A percentile compares a stretch with the other conserved stretches of the same genome.
Evolutionary conservation across 73 alveolate species (phyloP).

Genomic region (Paraurostyla sp.): DNA sequence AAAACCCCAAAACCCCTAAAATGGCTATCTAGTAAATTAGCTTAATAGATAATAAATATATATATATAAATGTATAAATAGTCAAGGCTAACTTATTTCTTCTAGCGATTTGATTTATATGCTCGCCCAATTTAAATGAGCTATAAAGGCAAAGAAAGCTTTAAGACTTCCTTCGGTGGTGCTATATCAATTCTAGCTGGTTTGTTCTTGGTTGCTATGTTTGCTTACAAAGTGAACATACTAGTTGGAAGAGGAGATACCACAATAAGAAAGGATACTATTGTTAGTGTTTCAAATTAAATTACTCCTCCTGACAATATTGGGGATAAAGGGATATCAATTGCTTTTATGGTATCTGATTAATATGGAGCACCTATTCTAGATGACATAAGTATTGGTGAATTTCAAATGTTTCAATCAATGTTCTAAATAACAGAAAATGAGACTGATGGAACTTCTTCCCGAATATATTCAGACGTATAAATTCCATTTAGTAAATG

Average conservation of each 20-base stretch:
- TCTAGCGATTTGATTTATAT: no score
- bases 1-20: no score
- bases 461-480: background rate
- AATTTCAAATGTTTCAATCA: background rate
- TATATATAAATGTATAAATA: no score
- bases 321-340: background rate
- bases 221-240: background rate
- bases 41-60: no score
- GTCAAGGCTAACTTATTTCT: no score
- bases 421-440: background rate
- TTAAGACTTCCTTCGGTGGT: conserved; percentile 45
- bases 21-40: no score
- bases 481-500: background rate
- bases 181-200: background rate
- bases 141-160: conserved; percentile 22
- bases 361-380: background rate
- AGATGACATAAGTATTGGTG: conserved; percentile 1
- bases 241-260: background rate
- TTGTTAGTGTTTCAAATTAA: background rate
- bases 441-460: background rate
- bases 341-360: conserved; percentile 6
- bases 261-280: conserved; percentile 11
- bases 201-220: background rate
- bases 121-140: no score
- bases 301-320: background rate